A percentile compares a stretch with the other conserved stretches of the same genome.
Evolutionary conservation across 1,139 yeast species (phyloP).

Genomic region (Yamadazyma membranifaciens): DNA sequence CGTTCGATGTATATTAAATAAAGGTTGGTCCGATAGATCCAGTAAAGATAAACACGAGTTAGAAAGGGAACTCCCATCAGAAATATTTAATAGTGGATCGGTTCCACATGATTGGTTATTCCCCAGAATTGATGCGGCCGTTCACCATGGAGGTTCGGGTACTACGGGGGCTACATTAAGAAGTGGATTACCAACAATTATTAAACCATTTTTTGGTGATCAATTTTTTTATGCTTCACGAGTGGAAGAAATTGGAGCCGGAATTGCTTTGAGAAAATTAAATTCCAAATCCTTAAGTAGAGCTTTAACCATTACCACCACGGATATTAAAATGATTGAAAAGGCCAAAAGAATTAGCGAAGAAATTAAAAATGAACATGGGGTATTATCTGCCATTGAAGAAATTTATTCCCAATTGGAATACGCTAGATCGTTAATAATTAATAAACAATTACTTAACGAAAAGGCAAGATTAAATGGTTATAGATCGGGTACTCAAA

Average conservation of each 20-base stretch:
- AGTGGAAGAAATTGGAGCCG: slow-evolving; percentile 89
- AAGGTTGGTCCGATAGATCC: slow-evolving; percentile 91
- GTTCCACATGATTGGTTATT: slow-evolving; percentile 96
- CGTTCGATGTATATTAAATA: slow-evolving; percentile 82
- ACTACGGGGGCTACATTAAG: slow-evolving; percentile 91
- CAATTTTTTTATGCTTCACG: slow-evolving; percentile 88
- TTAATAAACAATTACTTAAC: slow-evolving; percentile 17
- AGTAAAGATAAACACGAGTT: slow-evolving; percentile 18
- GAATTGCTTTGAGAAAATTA: slow-evolving; percentile 66
- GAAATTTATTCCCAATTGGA: slow-evolving; percentile 75
- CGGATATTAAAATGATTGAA: slow-evolving; percentile 62
- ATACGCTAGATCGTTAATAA: slow-evolving; percentile 58
- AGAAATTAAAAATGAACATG: slow-evolving; percentile 66
- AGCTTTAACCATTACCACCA: slow-evolving; percentile 68
- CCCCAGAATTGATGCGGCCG: slow-evolving; percentile 86
- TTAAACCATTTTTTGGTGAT: slow-evolving; percentile 95
- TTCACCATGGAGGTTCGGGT: slow-evolving; percentile 97
- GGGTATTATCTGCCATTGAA: slow-evolving; percentile 75
- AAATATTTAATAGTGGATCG: slow-evolving; percentile 66
- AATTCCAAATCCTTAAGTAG: slow-evolving; percentile 60
- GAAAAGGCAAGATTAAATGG: slow-evolving; percentile 12
- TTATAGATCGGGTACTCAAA: slow-evolving; percentile 7
- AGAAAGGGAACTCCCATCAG: slow-evolving; percentile 58
- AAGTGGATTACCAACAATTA: slow-evolving; percentile 84
- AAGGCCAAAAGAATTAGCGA: slow-evolving; percentile 65